These are phyloP conservation scores for Pseudomonodictys pantanalensis DNA, from an alignment of 495 filamentous ascomycete genomes.

Conservation along the genomic window DNA sequence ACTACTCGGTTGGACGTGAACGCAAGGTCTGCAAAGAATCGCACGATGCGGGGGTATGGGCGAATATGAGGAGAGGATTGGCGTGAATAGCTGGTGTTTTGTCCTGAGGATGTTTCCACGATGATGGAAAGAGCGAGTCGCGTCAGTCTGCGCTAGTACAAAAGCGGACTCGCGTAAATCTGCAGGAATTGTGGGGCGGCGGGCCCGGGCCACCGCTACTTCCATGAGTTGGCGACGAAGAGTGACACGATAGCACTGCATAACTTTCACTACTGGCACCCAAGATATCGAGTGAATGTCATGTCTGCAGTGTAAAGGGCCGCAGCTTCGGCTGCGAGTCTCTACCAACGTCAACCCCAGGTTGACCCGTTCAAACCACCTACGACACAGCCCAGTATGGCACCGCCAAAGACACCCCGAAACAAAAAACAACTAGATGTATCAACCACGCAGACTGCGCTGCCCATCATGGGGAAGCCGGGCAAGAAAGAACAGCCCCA, in stretches of 20 bases:
- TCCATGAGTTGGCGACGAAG: no score
- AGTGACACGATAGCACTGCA: neutral
- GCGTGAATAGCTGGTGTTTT: no score
- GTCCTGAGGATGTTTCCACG: no score
- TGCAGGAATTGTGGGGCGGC: no score
- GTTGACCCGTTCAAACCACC: constrained; percentile 27
- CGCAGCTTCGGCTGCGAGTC: constrained; percentile 45
- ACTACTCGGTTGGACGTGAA: no score
- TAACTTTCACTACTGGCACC: neutral
- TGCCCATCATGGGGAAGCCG: constrained; percentile 17
- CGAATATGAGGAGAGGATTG: no score
- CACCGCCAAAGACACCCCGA: constrained; percentile 39
- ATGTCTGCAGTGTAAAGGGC: constrained; percentile 37
- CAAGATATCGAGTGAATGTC: neutral
- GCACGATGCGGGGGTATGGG: no score
- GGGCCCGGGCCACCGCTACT: no score
- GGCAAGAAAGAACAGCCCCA: constrained; percentile 10
- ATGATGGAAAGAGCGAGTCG: no score
- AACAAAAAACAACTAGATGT: constrained; percentile 30
- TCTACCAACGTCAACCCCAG: constrained; percentile 29
- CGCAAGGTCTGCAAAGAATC: neutral
- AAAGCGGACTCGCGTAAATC: no score
- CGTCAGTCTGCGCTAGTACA: no score
- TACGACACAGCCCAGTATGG: constrained; percentile 37
- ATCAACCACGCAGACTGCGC: constrained; percentile 4